These are phyloP conservation scores for Rhizophora apiculata DNA, from an alignment of 345 rosid species.

Conservation along the genomic window DNA sequence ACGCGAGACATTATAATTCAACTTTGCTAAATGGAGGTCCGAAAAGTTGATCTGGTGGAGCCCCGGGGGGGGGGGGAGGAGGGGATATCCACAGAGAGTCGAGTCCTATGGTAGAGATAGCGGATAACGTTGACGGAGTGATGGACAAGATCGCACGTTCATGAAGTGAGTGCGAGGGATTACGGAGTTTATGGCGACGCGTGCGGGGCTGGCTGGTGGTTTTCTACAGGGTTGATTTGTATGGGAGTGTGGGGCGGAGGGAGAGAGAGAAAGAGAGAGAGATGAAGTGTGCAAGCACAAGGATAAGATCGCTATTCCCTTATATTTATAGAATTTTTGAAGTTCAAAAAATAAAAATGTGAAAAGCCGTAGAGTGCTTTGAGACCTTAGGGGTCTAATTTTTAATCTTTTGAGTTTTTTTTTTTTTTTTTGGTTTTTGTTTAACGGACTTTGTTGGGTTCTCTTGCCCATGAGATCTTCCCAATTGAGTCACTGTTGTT, in stretches of 20 bases:
- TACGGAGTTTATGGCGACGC: not conserved
- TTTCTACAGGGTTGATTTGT: not conserved
- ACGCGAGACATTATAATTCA: conserved; percentile 42
- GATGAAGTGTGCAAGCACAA: not conserved
- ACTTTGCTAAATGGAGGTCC: not conserved
- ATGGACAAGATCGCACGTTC: conserved; percentile 4
- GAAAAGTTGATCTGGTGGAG: not conserved
- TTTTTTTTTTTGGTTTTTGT: not conserved
- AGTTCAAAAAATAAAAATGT: no score
- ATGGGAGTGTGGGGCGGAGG: not conserved
- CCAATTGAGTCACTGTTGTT: not conserved
- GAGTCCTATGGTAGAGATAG: not conserved
- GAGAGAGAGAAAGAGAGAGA: not conserved
- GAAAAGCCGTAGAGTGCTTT: no score
- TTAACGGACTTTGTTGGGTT: not conserved
- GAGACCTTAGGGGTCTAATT: no score
- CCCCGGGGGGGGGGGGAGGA: no score
- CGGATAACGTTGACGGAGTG: conserved; percentile 14
- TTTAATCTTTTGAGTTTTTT: no score
- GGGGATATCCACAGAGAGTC: no score
- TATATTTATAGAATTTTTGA: no score
- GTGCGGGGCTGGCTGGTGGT: not conserved
- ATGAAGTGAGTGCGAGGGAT: not conserved
- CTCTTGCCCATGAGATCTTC: not conserved
- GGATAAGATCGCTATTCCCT: not conserved